Conservation (phyloP, 352 stramenopile species). For the Phytophthora tentaculata region DNA sequence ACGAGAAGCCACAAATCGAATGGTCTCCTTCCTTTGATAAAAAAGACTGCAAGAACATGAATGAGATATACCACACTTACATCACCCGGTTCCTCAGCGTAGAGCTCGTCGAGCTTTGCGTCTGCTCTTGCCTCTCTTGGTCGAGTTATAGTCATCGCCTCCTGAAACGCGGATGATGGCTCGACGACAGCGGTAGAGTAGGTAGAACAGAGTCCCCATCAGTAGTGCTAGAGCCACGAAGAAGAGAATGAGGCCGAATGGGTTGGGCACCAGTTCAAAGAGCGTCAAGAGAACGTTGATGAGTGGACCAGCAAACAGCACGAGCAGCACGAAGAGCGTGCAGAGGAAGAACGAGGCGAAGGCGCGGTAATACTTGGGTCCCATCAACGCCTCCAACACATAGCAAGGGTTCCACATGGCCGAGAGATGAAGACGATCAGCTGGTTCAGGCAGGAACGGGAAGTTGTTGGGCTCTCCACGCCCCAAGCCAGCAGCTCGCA, state of each 20-base stretch:
- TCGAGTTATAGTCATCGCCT: slow-evolving; percentile 21
- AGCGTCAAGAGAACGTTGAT: slow-evolving; percentile 75
- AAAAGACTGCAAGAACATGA: neutral
- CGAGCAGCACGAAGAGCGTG: slow-evolving; percentile 54
- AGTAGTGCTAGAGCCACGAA: slow-evolving; percentile 48
- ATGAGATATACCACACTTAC: neutral
- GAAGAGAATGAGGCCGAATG: slow-evolving; percentile 68
- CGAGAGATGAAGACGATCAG: slow-evolving; percentile 74
- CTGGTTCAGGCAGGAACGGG: slow-evolving; percentile 72
- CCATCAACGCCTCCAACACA: slow-evolving; percentile 79
- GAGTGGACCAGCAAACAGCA: slow-evolving; percentile 75
- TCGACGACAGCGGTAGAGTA: slow-evolving; percentile 63
- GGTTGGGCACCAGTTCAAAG: slow-evolving; percentile 65
- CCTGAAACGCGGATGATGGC: slow-evolving; percentile 42
- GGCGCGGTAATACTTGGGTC: slow-evolving; percentile 71
- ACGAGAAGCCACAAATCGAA: neutral
- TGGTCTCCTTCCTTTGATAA: neutral
- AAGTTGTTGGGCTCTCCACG: slow-evolving; percentile 85
- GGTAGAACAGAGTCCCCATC: slow-evolving; percentile 49
- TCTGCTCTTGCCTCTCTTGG: slow-evolving; percentile 22
- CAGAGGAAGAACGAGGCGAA: slow-evolving; percentile 75
- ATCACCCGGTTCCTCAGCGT: slow-evolving; percentile 6
- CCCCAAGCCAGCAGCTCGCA: slow-evolving; percentile 74
- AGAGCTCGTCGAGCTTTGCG: slow-evolving; percentile 28
- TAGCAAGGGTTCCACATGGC: slow-evolving; percentile 87